Evolutionary conservation across 306 rosid species (phyloP).

Genomic region (Trifolium subterraneum): DNA sequence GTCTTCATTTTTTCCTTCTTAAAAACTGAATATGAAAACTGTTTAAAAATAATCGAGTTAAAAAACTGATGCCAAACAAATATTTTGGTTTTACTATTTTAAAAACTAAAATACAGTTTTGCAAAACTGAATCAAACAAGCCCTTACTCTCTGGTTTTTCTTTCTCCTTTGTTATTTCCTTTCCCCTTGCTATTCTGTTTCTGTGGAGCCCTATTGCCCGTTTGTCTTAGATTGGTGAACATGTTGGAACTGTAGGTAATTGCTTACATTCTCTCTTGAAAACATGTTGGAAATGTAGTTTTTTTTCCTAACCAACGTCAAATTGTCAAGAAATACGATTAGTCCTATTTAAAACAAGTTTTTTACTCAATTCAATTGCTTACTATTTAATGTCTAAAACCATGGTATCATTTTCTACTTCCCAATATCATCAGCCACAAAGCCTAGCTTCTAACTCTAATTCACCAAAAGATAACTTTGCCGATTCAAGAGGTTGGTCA

Average conservation of each 20-base stretch:
- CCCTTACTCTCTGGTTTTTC: too few relatives aligned
- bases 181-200: neutral
- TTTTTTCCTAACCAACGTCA: neutral
- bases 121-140: too few relatives aligned
- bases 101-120: too few relatives aligned
- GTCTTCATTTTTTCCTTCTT: too few relatives aligned
- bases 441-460: neutral
- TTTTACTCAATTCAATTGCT: neutral
- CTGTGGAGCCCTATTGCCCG: neutral
- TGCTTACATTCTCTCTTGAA: neutral
- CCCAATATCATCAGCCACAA: neutral
- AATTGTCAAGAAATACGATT: neutral
- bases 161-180: too few relatives aligned
- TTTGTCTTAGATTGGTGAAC: neutral
- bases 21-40: too few relatives aligned
- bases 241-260: neutral
- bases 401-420: neutral
- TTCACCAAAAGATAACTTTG: neutral
- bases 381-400: neutral
- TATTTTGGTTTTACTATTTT: too few relatives aligned
- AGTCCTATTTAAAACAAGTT: neutral
- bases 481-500: neutral
- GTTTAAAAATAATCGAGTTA: too few relatives aligned
- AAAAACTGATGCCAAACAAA: too few relatives aligned
- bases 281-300: neutral